Evolutionary conservation across 2,329 filamentous ascomycete genomes (phyloP).

Genomic region (Aspergillus sp.): DNA sequence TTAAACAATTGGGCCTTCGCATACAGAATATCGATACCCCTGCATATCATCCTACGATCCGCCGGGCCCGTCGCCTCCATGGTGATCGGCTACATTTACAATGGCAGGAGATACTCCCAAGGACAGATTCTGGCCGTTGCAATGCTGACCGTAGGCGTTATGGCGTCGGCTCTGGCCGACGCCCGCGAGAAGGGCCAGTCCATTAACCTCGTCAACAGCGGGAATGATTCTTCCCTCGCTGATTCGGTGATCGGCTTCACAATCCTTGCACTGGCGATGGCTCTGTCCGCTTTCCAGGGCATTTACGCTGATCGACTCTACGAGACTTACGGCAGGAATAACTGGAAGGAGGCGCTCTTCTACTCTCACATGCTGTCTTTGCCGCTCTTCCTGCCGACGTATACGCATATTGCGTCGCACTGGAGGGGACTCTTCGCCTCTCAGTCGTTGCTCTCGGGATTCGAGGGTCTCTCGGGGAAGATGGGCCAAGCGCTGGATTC

Average conservation of each 20-base stretch:
- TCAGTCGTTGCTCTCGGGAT: slow-evolving; percentile 28
- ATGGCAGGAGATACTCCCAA: slow-evolving; percentile 72
- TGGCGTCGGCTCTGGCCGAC: slow-evolving; percentile 86
- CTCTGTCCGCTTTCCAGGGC: slow-evolving; percentile 90
- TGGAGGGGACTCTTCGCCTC: slow-evolving; percentile 34
- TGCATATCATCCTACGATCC: slow-evolving; percentile 94
- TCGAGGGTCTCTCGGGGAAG: slow-evolving; percentile 5
- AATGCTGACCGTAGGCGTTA: slow-evolving; percentile 80
- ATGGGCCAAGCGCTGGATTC: background rate
- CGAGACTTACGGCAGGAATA: slow-evolving; percentile 70
- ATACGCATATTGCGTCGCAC: slow-evolving; percentile 33
- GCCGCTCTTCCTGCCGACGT: slow-evolving; percentile 42
- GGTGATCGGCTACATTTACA: slow-evolving; percentile 80
- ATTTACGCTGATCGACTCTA: slow-evolving; percentile 93
- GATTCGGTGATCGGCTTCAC: slow-evolving; percentile 62
- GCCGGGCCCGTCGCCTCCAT: slow-evolving; percentile 96
- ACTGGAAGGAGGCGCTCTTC: slow-evolving; percentile 95
- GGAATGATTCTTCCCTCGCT: slow-evolving; percentile 21
- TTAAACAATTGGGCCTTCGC: slow-evolving; percentile 98
- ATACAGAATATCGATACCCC: slow-evolving; percentile 91
- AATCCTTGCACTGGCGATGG: slow-evolving; percentile 82
- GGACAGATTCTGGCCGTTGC: slow-evolving; percentile 79
- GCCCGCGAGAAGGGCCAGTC: slow-evolving; percentile 68
- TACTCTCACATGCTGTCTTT: slow-evolving; percentile 66
- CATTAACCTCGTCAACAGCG: slow-evolving; percentile 38